A percentile compares a stretch with the other conserved stretches of the same genome.
These are phyloP conservation scores for Ambrosia trifida DNA, from an alignment of 129 eudicot species.

Conservation along the genomic window DNA sequence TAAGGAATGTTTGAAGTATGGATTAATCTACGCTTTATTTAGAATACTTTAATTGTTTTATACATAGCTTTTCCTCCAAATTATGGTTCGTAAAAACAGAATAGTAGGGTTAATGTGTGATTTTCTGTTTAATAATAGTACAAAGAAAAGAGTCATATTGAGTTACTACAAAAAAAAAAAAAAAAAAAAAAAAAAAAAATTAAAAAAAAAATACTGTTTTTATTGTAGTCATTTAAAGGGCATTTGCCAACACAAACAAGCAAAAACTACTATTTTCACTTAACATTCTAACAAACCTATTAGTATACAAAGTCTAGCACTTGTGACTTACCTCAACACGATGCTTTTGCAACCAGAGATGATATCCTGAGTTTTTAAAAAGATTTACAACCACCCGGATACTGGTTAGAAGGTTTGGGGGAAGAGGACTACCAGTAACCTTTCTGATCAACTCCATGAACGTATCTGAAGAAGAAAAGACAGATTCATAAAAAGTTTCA, in stretches of 20 bases:
- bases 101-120: too few relatives aligned
- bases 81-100: too few relatives aligned
- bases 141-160: too few relatives aligned
- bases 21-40: too few relatives aligned
- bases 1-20: too few relatives aligned
- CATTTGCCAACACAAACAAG: neutral
- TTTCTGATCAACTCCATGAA: slow-evolving; percentile 70
- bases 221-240: too few relatives aligned
- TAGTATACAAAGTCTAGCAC: neutral
- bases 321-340: slow-evolving; percentile 74
- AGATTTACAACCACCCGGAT: slow-evolving; percentile 84
- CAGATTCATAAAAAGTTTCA: slow-evolving; percentile 11
- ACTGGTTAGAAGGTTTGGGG: slow-evolving; percentile 78
- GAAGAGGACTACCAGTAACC: slow-evolving; percentile 59
- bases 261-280: neutral
- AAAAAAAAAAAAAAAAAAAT: too few relatives aligned
- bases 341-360: slow-evolving; percentile 71
- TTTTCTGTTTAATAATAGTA: too few relatives aligned
- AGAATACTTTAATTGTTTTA: too few relatives aligned
- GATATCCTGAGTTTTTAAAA: slow-evolving; percentile 62
- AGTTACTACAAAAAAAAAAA: too few relatives aligned
- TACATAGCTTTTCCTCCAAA: too few relatives aligned
- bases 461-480: slow-evolving; percentile 48
- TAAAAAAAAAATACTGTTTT: too few relatives aligned
- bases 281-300: neutral